phyloP scores from a whole-genome alignment of 139 green algal species.

The Tetradesmus obliquus region DNA sequence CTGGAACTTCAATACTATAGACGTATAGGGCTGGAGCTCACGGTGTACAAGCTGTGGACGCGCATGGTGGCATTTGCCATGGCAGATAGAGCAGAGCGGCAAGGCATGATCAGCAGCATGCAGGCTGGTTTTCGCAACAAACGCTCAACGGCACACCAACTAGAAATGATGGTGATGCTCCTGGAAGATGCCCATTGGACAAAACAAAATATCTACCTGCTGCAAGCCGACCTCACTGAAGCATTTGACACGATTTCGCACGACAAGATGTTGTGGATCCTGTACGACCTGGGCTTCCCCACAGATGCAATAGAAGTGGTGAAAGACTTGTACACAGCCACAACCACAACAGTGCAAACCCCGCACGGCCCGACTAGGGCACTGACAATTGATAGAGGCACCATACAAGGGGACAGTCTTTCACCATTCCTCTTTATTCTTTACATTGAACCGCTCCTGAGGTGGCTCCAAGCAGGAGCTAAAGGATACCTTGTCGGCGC shows the following conservation, averaged over 20 bases:
- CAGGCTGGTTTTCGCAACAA: constrained; percentile 57
- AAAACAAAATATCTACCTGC: constrained; percentile 30
- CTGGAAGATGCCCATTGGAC: constrained; percentile 48
- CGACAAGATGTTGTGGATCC: constrained; percentile 52
- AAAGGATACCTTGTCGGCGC: neutral
- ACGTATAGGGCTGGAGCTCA: constrained; percentile 44
- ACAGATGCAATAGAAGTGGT: constrained; percentile 50
- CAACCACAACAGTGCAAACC: constrained; percentile 38
- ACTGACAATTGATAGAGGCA: constrained; percentile 53
- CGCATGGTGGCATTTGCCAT: constrained; percentile 38
- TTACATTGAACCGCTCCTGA: constrained; percentile 24
- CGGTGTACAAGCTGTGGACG: constrained; percentile 62
- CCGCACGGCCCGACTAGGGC: constrained; percentile 3
- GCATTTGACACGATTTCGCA: constrained; percentile 63
- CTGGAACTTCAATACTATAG: constrained; percentile 47
- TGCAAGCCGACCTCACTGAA: constrained; percentile 52
- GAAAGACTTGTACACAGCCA: constrained; percentile 52
- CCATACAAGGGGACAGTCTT: constrained; percentile 60
- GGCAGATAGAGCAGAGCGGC: constrained; percentile 17
- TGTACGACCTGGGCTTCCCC: constrained; percentile 57
- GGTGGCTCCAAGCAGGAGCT: constrained; percentile 2
- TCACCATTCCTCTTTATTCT: constrained; percentile 50
- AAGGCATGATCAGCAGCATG: constrained; percentile 37
- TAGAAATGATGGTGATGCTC: constrained; percentile 40
- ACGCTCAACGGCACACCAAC: constrained; percentile 18